Evolutionary conservation across 1,139 yeast genomes (phyloP), one percentile per base, ranked within the genome.

Genomic region (Blastobotrys illinoisensis): DNA sequence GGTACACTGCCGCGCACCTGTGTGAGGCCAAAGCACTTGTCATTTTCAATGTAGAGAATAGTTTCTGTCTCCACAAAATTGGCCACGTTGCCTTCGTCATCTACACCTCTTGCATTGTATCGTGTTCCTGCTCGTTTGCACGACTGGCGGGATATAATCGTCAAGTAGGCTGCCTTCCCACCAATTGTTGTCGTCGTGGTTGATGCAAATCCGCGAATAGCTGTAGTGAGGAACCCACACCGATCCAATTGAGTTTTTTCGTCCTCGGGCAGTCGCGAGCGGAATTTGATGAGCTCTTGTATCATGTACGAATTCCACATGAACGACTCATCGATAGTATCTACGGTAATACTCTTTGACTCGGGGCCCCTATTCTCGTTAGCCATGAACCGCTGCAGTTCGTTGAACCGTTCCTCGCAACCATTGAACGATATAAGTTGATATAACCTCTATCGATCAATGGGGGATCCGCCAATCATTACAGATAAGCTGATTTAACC

Each of bases 291-390:
- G 58, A 95, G 79, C 59, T 91, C 97, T 55, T 84, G 80, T 83
- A 91, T 85, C 83, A 95, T 81, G 68, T 88, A 93, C 5, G 86
- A 80, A 69, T 95, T 95, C 99, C 99, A 95, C 97, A 93, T 90
- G 67, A 87, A 93, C 62, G 91, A 93, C 56, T 82, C 83, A 66
- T 86, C 91, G 60, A 67, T 63, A 32, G 67, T 60, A 45, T 65
- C 66, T 14, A 76, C 67, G 55, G 80, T 76, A 49, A 80, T 60
- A 5, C 79, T 44, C 49, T 70, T 62, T 74, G 68, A 43, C 67
- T 58, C 56, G 2, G 60, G 48, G 32, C 61, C 62, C 16, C 63
- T 49, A 40, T 46, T 47, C 7, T 14, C 9, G 19, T 47, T 40
- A 16, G 24, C 23, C 6, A 21, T n/a, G n/a, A n/a, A n/a, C n/a